Base-by-base conservation (phyloP, 2,329 filamentous ascomycete species). In the Daldinia eschscholtzii region DNA sequence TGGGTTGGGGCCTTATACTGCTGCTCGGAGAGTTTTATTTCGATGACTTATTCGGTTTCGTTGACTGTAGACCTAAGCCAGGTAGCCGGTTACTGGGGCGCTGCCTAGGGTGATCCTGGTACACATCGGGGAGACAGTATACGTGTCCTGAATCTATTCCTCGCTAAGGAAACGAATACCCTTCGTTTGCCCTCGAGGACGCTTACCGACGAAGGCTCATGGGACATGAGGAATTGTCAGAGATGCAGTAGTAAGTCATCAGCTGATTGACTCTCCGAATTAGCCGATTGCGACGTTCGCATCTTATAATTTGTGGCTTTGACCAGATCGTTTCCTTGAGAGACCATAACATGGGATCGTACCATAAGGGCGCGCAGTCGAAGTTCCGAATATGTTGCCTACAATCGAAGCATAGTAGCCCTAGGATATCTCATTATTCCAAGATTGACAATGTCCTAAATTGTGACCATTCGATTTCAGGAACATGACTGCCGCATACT, bases 281-380 rank as follows among this genome's bases (percentile, higher is more conserved):
- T 30, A 35, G 12, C 44, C 57, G 26, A 33, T 35, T 15, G 15
- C 35, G n/a, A 61, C 13, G 4, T 18, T 18, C 37, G 13, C 48
- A 2, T 52, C 42, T 33, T 28, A n/a, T 65, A 15, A 37, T 61
- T 64, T 30, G 57, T 52, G 41, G 50, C 44, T 44, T 53, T 30
- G 6, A 7, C 52, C 39, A 28, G 23, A 12, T 30, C 28, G 2
- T 56, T 18, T 10, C 12, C 12, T 5, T n/a, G 20, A n/a, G 3
- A 18, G 26, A 13, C 20, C 52, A 53, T 56, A 23, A 35, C 10
- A 52, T 39, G 23, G 33, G 46, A 15, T 10, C 4, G 23, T 28
- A 9, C 46, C 26, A 26, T 13, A 57, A 46, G 53, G 6, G 39
- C 9, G 18, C 20, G 18, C 33, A 33, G 15, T 35, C 20, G 28